Evolutionary conservation across 192 early-diverging fungal genomes (phyloP).

Genomic region (Entophlyctis luteolus): DNA sequence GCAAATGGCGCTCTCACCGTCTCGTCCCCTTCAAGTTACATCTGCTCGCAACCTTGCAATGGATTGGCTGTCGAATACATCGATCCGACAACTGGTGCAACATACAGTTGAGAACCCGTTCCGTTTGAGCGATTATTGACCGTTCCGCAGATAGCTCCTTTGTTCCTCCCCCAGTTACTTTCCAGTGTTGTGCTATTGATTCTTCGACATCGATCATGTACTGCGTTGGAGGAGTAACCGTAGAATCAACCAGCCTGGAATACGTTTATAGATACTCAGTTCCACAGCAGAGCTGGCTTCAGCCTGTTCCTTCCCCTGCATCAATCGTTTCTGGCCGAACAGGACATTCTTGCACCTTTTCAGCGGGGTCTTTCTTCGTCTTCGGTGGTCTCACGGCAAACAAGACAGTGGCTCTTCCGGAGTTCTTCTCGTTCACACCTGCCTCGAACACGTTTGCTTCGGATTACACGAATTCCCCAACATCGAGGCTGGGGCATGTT

Average conservation of each 20-base stretch:
- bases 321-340: not conserved
- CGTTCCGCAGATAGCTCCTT: not conserved
- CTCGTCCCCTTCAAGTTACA: slow-evolving; percentile 10
- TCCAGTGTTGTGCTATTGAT: slow-evolving; percentile 20
- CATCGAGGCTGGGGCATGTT: not conserved
- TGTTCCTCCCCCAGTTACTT: not conserved
- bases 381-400: not conserved
- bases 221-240: slow-evolving; percentile 11
- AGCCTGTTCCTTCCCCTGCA: not conserved
- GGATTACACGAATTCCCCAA: not conserved
- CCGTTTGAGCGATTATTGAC: no score
- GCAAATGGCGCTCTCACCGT: not conserved
- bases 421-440: no score
- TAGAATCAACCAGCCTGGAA: not conserved
- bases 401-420: not conserved
- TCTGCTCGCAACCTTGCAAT: slow-evolving; percentile 20
- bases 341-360: slow-evolving; percentile 15
- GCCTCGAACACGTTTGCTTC: not conserved
- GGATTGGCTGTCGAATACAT: not conserved
- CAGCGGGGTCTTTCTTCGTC: not conserved
- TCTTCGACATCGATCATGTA: not conserved
- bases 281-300: not conserved
- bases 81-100: not conserved
- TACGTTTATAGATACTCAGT: not conserved
- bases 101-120: no score